Percentiles rank a stretch among this genome's conserved stretches.
phyloP scores from a whole-genome alignment of 108 stramenopile genomes.

The Skeletonema tropicum region DNA sequence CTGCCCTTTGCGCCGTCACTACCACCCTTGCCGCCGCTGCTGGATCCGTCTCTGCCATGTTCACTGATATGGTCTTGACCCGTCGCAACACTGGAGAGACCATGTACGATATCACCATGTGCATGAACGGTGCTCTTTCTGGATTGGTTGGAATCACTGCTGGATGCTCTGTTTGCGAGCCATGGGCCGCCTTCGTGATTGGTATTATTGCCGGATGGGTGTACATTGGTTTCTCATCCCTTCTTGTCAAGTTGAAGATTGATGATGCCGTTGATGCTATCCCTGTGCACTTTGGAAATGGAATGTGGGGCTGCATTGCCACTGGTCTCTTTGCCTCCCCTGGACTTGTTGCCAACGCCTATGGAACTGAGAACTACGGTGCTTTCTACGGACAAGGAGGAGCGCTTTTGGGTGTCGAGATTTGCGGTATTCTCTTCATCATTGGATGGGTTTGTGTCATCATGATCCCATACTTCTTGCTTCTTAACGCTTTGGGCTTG shows the following conservation, averaged over 20 bases:
- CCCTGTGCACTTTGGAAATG: slow-evolving; percentile 89
- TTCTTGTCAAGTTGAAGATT: slow-evolving; percentile 62
- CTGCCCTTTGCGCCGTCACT: slow-evolving; percentile 82
- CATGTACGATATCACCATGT: slow-evolving; percentile 80
- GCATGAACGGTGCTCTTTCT: too few species aligned
- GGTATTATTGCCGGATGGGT: slow-evolving; percentile 67
- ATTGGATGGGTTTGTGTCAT: slow-evolving; percentile 79
- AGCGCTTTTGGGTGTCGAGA: slow-evolving; percentile 64
- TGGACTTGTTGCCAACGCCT: slow-evolving; percentile 46
- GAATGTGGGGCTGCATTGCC: slow-evolving; percentile 86
- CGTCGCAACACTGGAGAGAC: slow-evolving; percentile 59
- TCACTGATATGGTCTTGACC: slow-evolving; percentile 60
- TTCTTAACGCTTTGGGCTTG: slow-evolving; percentile 59
- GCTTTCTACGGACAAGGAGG: slow-evolving; percentile 72
- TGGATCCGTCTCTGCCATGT: too few species aligned
- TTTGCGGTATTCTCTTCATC: slow-evolving; percentile 77
- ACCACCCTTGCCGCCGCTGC: slow-evolving; percentile 73
- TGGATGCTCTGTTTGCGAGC: too few species aligned
- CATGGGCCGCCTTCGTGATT: slow-evolving; percentile 65
- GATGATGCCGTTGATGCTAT: slow-evolving; percentile 61
- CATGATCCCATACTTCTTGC: slow-evolving; percentile 80
- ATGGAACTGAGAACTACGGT: slow-evolving; percentile 63
- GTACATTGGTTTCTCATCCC: slow-evolving; percentile 66
- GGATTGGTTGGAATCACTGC: too few species aligned
- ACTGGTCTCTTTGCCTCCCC: slow-evolving; percentile 87